Evolutionary conservation across 148 eudicot species (phyloP).

Genomic region (Chenopodium suecicum): DNA sequence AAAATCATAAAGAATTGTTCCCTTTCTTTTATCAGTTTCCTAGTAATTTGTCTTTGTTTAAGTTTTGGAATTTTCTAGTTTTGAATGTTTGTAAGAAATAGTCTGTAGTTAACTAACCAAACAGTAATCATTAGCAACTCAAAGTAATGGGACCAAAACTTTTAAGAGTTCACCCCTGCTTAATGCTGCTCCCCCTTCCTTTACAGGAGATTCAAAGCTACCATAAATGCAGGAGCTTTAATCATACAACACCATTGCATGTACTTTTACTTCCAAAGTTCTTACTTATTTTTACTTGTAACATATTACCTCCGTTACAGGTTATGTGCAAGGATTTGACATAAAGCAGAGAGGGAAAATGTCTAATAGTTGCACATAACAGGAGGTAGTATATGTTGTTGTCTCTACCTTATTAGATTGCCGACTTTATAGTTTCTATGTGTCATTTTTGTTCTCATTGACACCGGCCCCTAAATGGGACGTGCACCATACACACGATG

Average conservation of each 20-base stretch:
- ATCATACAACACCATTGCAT: not conserved
- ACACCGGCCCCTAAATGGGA: no score
- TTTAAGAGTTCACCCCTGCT: not conserved
- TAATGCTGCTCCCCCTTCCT: not conserved
- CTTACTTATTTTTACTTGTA: not conserved
- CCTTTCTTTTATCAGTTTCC: no score
- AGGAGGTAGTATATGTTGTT: not conserved
- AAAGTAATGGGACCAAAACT: constrained; percentile 8
- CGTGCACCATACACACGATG: no score
- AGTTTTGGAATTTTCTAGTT: no score
- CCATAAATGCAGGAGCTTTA: not conserved
- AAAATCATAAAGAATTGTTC: no score
- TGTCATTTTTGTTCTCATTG: no score
- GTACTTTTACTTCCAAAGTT: not conserved
- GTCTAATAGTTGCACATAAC: no score
- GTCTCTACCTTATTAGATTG: not conserved
- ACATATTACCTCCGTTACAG: no score
- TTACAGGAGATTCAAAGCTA: not conserved
- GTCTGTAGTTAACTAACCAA: not conserved
- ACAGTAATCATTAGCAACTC: not conserved
- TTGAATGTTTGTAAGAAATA: no score
- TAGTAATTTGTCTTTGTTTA: no score
- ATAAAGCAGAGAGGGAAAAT: no score
- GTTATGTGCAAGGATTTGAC: no score
- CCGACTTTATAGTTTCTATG: not conserved